phyloP scores from a whole-genome alignment of 164 flowering plant species.

The Berberis thunbergii region DNA sequence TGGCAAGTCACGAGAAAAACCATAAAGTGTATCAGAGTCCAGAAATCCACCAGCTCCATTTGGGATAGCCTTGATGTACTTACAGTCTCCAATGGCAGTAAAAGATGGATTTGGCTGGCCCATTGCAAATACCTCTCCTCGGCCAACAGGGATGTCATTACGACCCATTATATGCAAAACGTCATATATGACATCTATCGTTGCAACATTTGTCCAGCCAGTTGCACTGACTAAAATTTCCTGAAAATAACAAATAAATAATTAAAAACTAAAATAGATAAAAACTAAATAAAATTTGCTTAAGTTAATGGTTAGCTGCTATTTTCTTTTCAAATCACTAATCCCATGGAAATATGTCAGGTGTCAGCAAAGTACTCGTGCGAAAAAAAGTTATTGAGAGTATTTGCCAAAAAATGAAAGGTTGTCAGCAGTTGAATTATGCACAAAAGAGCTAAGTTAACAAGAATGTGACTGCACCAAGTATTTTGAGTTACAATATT shows the following conservation, averaged over 20 bases:
- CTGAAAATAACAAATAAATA: constrained; percentile 20
- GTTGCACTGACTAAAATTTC: constrained; percentile 76
- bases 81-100: constrained; percentile 69
- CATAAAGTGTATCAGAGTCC: constrained; percentile 92
- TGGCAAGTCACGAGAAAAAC: constrained; percentile 71
- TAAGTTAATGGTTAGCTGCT: neutral
- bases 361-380: too few species aligned
- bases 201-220: constrained; percentile 96
- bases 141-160: constrained; percentile 90
- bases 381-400: too few species aligned
- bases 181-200: constrained; percentile 83
- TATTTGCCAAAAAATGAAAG: too few species aligned
- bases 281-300: neutral
- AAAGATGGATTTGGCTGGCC: constrained; percentile 47
- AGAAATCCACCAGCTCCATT: constrained; percentile 83
- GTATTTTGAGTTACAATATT: too few species aligned
- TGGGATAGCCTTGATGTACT: constrained; percentile 70
- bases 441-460: too few species aligned
- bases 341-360: too few species aligned
- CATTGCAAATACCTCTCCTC: constrained; percentile 56
- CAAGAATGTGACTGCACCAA: too few species aligned
- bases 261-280: neutral
- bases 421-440: too few species aligned
- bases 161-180: constrained; percentile 98
- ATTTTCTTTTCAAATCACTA: too few species aligned